Conservation (phyloP, 1,284 basidiomycete genomes). For the Omphalotus olearius region DNA sequence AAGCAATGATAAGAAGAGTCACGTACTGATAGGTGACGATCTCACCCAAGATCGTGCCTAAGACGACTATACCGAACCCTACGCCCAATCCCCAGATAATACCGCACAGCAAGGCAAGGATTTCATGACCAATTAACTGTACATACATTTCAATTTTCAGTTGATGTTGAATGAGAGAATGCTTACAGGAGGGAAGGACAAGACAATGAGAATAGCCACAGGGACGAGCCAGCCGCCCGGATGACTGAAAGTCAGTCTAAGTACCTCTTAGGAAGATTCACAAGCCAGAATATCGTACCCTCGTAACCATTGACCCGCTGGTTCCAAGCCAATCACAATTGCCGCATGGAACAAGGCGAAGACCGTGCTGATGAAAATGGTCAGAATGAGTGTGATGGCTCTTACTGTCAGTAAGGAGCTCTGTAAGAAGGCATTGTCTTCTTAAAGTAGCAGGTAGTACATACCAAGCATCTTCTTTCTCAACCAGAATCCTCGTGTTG, state of each 20-base stretch:
- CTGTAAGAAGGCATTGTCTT: neutral
- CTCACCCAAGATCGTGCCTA: constrained; percentile 68
- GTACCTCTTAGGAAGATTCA: neutral
- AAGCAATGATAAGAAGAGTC: neutral
- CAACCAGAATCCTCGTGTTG: neutral
- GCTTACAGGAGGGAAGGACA: constrained; percentile 72
- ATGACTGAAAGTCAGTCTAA: constrained; percentile 28
- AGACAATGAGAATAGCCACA: constrained; percentile 72
- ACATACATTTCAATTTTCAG: neutral
- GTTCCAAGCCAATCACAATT: constrained; percentile 66
- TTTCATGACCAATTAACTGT: constrained; percentile 76
- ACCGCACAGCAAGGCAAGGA: constrained; percentile 70
- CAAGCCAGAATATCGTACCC: constrained; percentile 33
- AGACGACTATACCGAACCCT: constrained; percentile 66
- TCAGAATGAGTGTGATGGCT: neutral
- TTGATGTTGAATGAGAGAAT: neutral
- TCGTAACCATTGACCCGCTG: constrained; percentile 61
- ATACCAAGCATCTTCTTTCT: neutral
- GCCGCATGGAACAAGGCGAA: constrained; percentile 60
- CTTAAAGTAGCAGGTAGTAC: neutral
- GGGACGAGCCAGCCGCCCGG: constrained; percentile 75
- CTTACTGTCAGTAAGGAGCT: too few relatives aligned
- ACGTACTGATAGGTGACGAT: constrained; percentile 69
- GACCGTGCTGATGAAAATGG: constrained; percentile 20
- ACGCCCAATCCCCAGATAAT: constrained; percentile 68